Evolutionary conservation across 257 asterid species (phyloP), one percentile per base, ranked within the genome.

Genomic region (Parsonsia alboflavescens): DNA sequence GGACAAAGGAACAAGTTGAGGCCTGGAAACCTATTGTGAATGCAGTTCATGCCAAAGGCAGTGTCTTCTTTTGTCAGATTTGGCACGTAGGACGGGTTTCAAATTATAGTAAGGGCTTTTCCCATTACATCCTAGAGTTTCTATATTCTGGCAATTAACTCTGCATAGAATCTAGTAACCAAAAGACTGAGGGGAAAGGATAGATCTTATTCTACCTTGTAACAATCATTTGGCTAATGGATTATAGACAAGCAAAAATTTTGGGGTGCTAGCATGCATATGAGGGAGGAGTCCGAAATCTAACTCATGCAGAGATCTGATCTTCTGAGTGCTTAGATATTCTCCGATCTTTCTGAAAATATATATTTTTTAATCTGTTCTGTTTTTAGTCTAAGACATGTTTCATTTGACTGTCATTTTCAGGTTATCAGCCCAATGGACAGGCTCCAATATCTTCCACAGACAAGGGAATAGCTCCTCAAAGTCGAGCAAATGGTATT

Each of bases 41-140:
- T 59, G 80, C 82, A 5, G 82, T 74, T 22, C 84, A 81, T 68
- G 80, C 82, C 69, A 74, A 81, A 58, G 85, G 80, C 63, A 82
- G 82, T 4, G 11, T 77, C 19, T 80, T 80, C 61, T 76, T 76
- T 68, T 80, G 84, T 72, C 84, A 80, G 66, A 41, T 77, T 73
- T 73, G 79, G 77, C 82, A 81, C 63, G 70, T 8, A 6, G 75
- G 84, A 5, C 73, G 79, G 36, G 81, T 74, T 70, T 77, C 85
- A 10, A 63, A 21, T 72, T 22, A 1, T 10, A 64, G 85, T 77
- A 74, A 46, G 28, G 53, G 22, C 42, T n/a, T 21, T 41, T 42
- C 22, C 30, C 24, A 10, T 50, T n/a, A 9, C 52, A 24, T 15
- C 24, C 73, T 50, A 50, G 7, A 50, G 57, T 17, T n/a, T 50